Evolutionary conservation across 2,329 filamentous ascomycete genomes (phyloP).

Genomic region (Talaromyces sp.): DNA sequence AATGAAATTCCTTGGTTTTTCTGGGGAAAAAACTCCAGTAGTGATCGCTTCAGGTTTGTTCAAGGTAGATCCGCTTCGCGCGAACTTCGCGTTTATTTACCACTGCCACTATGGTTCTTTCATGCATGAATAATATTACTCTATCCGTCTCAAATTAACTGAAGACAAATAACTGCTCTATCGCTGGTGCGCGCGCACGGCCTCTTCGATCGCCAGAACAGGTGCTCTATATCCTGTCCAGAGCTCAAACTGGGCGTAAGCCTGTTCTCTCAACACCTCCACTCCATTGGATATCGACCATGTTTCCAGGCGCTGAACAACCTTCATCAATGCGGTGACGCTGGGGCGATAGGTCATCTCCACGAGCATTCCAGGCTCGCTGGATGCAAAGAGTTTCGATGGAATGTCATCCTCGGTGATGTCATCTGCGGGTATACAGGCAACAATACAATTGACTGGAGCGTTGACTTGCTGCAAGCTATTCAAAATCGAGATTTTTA

Average conservation of each 20-base stretch:
- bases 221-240: constrained; percentile 14
- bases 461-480: not conserved
- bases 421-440: constrained; percentile 12
- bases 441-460: not conserved
- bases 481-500: not conserved
- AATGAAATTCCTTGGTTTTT: no score
- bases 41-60: no score
- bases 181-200: not conserved
- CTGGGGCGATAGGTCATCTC: constrained; percentile 4
- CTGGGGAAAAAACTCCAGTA: no score
- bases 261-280: constrained; percentile 21
- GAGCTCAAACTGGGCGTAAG: constrained; percentile 19
- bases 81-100: no score
- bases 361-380: not conserved
- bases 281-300: constrained; percentile 15
- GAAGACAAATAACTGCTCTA: constrained; percentile 10
- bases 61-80: no score
- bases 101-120: not conserved
- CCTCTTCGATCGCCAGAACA: not conserved
- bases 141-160: not conserved
- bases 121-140: not conserved
- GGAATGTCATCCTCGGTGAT: constrained; percentile 18
- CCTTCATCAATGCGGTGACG: constrained; percentile 7
- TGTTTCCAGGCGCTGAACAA: constrained; percentile 13
- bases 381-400: constrained; percentile 5